Percentiles rank a stretch among this genome's conserved stretches.
phyloP scores from a whole-genome alignment of 306 rosid genomes.

The Quercus bicolor region DNA sequence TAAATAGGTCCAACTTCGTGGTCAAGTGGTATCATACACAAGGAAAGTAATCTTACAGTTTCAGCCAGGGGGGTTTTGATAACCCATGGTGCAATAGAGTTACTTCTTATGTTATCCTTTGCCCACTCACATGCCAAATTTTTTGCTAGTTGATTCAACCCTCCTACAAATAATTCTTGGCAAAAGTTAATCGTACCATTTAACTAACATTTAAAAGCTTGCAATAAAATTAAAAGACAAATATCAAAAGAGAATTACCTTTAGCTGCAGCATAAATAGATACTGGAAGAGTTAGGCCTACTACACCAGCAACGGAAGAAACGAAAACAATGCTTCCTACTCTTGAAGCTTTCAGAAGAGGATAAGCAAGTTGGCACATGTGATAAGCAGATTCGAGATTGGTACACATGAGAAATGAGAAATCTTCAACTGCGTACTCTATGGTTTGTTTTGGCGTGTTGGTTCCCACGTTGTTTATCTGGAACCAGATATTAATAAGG shows the following conservation, averaged over 20 bases:
- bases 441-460: not conserved
- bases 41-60: not conserved
- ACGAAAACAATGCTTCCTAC: not conserved
- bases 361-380: conserved; percentile 7
- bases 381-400: conserved; percentile 11
- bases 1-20: too few relatives aligned
- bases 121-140: conserved; percentile 15
- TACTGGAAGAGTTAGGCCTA: not conserved
- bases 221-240: too few relatives aligned
- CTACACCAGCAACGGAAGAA: conserved; percentile 23
- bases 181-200: too few relatives aligned
- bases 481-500: not conserved
- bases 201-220: too few relatives aligned
- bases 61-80: not conserved
- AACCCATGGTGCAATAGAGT: not conserved
- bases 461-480: conserved; percentile 47
- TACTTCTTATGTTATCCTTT: conserved; percentile 1
- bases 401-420: not conserved
- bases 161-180: not conserved
- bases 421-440: conserved; percentile 32
- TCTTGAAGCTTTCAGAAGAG: not conserved
- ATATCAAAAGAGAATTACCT: not conserved
- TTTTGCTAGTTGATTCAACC: not conserved
- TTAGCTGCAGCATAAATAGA: not conserved
- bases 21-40: not conserved